Evolutionary conservation across 1,284 basidiomycete genomes (phyloP).

Genomic region (Leccinum subrobustum): DNA sequence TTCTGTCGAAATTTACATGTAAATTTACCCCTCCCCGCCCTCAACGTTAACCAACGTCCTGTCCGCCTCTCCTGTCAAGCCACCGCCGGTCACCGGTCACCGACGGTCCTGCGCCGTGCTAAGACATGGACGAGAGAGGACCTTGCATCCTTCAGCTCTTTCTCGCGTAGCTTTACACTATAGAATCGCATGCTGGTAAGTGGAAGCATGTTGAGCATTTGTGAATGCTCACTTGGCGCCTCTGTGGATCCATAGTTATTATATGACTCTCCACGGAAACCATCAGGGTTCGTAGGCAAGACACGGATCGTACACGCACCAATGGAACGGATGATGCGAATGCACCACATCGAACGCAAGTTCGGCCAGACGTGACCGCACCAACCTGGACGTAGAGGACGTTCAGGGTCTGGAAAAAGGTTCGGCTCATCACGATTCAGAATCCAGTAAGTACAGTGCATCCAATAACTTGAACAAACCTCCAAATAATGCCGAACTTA

Average conservation of each 20-base stretch:
- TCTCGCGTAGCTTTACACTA: neutral
- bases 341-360: neutral
- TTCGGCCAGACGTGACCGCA: neutral
- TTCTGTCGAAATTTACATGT: no score
- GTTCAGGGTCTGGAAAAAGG: constrained; percentile 5
- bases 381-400: constrained; percentile 14
- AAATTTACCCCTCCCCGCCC: no score
- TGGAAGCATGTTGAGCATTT: neutral
- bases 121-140: constrained; percentile 1
- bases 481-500: constrained; percentile 12
- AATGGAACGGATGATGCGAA: constrained; percentile 9
- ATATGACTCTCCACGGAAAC: neutral
- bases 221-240: neutral
- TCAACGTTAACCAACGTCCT: no score
- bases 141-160: constrained; percentile 5
- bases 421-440: neutral
- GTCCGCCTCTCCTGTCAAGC: no score
- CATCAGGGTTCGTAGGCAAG: neutral
- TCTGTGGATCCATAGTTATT: neutral
- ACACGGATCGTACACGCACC: neutral
- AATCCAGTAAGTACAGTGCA: neutral
- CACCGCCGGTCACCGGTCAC: no score
- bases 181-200: neutral
- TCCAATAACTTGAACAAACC: neutral
- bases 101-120: no score